Conservation (phyloP, 495 filamentous ascomycete species). For the Neurospora africana region DNA sequence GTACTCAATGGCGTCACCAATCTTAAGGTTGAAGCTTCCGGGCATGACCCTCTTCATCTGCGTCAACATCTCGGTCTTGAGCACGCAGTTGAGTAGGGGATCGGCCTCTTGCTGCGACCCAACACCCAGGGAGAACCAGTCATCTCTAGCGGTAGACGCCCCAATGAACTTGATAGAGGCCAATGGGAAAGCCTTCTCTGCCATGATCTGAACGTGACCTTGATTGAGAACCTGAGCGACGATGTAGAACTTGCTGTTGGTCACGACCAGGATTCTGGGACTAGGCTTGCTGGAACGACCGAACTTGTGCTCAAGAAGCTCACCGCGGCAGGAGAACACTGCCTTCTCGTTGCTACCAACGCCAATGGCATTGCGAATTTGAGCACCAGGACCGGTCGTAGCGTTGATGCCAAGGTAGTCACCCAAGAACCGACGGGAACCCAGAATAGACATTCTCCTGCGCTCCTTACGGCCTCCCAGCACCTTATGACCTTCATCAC, state of each 20-base stretch:
- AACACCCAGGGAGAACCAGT: constrained; percentile 90
- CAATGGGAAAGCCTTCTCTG: constrained; percentile 71
- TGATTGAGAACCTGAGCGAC: constrained; percentile 76
- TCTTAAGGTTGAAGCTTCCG: constrained; percentile 70
- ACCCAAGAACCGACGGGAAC: constrained; percentile 84
- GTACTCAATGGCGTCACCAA: constrained; percentile 79
- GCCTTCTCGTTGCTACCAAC: constrained; percentile 54
- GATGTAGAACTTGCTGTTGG: constrained; percentile 75
- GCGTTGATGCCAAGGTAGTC: constrained; percentile 89
- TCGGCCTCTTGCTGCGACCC: constrained; percentile 85
- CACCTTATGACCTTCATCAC: constrained; percentile 82
- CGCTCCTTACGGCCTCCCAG: constrained; percentile 82
- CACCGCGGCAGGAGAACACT: constrained; percentile 83
- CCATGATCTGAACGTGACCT: constrained; percentile 64
- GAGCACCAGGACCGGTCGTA: constrained; percentile 67
- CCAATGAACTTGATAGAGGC: constrained; percentile 81
- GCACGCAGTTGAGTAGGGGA: constrained; percentile 78
- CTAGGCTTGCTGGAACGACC: constrained; percentile 90
- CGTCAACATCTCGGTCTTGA: constrained; percentile 97
- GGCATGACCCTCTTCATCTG: constrained; percentile 68
- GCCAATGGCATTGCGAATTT: constrained; percentile 62
- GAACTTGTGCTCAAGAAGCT: constrained; percentile 84
- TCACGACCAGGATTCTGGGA: constrained; percentile 76
- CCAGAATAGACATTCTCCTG: constrained; percentile 78
- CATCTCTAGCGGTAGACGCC: constrained; percentile 70